Conservation (phyloP, 1,139 yeast species). For the Diutina sp. region DNA sequence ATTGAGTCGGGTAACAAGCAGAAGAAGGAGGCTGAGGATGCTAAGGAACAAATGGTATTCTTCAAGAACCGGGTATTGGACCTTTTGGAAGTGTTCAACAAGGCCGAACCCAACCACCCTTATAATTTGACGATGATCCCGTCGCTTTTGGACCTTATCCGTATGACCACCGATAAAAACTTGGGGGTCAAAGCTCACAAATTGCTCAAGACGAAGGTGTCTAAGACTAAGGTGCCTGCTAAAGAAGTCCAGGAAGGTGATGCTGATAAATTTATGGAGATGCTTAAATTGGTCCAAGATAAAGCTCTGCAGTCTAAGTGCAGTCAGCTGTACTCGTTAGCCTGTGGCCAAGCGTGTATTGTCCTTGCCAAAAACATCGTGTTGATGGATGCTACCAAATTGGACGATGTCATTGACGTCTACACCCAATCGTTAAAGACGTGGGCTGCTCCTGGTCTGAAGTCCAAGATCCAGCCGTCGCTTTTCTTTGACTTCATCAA, state of each 20-base stretch:
- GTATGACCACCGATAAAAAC: conserved; percentile 53
- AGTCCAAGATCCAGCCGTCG: conserved; percentile 41
- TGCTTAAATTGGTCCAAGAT: conserved; percentile 21
- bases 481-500: conserved; percentile 71
- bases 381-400: conserved; percentile 14
- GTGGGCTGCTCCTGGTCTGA: conserved; percentile 39
- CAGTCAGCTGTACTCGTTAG: conserved; percentile 37
- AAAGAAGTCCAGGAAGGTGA: conserved; percentile 9
- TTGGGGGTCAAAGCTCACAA: conserved; percentile 69
- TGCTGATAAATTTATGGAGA: conserved; percentile 11
- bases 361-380: conserved; percentile 47
- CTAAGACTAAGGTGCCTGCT: conserved; percentile 31
- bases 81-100: conserved; percentile 51
- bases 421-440: conserved; percentile 42
- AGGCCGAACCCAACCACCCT: conserved; percentile 29
- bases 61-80: conserved; percentile 75
- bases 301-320: conserved; percentile 30
- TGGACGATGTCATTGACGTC: conserved; percentile 34
- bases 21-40: conserved; percentile 59
- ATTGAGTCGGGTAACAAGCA: conserved; percentile 28
- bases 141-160: conserved; percentile 51
- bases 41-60: conserved; percentile 66
- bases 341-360: conserved; percentile 52
- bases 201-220: conserved; percentile 50
- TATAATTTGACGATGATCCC: conserved; percentile 33